Percentiles rank a stretch among this genome's conserved stretches.
phyloP scores from a whole-genome alignment of 768 basidiomycete species.

The Dacryopinax spathularia region DNA sequence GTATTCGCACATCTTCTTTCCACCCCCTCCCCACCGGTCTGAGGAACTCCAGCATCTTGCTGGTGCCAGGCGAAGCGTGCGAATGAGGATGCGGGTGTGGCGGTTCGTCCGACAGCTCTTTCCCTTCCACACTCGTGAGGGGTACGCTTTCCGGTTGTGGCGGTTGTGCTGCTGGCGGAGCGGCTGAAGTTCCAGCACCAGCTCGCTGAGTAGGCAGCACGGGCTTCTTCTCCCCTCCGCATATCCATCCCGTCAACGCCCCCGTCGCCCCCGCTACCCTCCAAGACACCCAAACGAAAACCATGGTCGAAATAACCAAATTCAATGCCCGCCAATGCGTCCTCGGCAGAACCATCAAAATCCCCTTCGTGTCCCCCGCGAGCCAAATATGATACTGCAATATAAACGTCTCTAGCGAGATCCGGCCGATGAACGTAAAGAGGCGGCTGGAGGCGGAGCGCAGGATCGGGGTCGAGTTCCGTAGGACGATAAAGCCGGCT shows the following conservation, averaged over 20 bases:
- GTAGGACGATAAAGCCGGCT: conserved; percentile 53
- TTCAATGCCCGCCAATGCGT: conserved; percentile 61
- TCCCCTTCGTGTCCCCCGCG: conserved; percentile 67
- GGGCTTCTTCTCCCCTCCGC: conserved; percentile 22
- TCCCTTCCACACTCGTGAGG: conserved; percentile 31
- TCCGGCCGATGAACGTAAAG: conserved; percentile 72
- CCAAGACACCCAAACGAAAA: conserved; percentile 72
- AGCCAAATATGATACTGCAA: conserved; percentile 83
- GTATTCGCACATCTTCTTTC: conserved; percentile 32
- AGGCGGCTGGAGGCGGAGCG: conserved; percentile 53
- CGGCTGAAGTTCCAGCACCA: conserved; percentile 7
- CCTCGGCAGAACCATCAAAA: conserved; percentile 66
- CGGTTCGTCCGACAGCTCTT: conserved; percentile 27
- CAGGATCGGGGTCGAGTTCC: conserved; percentile 57
- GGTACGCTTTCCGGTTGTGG: conserved; percentile 11
- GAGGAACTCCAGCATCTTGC: conserved; percentile 18
- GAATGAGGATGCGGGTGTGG: conserved; percentile 6
- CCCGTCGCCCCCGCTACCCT: conserved; percentile 62
- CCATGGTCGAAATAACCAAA: conserved; percentile 53
- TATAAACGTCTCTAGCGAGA: conserved; percentile 84
- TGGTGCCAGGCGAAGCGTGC: conserved; percentile 9
- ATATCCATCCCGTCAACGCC: conserved; percentile 43
- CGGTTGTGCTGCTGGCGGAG: conserved; percentile 6
- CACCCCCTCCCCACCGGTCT: conserved; percentile 24
- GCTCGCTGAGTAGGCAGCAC: conserved; percentile 14